Conservation (phyloP, 2,329 filamentous ascomycete species). For the Colletotrichum brevisporum region DNA sequence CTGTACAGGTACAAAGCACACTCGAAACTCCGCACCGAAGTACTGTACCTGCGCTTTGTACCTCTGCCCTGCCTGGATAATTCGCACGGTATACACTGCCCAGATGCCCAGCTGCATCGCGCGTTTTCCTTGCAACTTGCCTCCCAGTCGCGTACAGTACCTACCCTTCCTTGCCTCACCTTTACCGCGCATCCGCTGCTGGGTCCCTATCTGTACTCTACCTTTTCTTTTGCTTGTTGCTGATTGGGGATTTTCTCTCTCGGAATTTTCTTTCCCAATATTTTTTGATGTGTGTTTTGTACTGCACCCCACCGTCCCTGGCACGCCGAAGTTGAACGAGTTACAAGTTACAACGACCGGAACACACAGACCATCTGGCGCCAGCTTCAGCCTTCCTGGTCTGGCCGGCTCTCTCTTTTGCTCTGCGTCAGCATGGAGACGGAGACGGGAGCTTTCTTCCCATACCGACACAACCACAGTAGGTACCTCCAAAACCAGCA, state of each 20-base stretch:
- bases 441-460: no score
- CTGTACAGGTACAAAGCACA: conserved; percentile 55
- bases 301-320: no score
- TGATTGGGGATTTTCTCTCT: neutral
- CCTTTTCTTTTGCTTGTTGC: neutral
- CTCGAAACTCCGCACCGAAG: conserved; percentile 50
- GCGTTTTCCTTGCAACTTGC: conserved; percentile 1
- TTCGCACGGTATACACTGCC: conserved; percentile 54
- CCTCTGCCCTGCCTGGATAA: conserved; percentile 28
- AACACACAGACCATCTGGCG: no score
- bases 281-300: no score
- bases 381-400: no score
- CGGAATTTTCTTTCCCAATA: no score
- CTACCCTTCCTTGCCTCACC: conserved; percentile 11
- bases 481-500: neutral
- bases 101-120: neutral
- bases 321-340: no score
- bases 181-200: neutral
- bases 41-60: conserved; percentile 55
- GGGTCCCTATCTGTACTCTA: neutral
- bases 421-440: no score
- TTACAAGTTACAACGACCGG: no score
- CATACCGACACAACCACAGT: no score
- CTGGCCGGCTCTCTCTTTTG: no score
- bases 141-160: neutral